These are phyloP conservation scores for Botrytis sinoallii DNA, from an alignment of 2,329 filamentous ascomycete genomes.

Conservation along the genomic window DNA sequence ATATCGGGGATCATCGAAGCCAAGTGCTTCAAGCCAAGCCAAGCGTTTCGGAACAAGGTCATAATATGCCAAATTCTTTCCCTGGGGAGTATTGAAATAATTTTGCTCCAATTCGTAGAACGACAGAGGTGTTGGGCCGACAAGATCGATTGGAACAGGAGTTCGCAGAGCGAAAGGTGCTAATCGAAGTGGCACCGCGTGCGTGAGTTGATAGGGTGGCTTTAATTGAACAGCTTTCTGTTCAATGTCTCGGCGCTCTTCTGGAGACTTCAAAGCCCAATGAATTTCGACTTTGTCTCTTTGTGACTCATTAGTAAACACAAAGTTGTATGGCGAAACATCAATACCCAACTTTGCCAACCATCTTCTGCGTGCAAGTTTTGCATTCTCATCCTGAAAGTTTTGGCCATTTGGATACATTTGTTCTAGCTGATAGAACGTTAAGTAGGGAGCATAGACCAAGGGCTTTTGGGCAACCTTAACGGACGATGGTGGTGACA, in stretches of 20 bases:
- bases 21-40: background rate
- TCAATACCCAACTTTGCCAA: conserved; percentile 3
- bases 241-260: background rate
- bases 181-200: background rate
- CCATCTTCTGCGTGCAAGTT: background rate
- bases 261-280: conserved; percentile 4
- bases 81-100: background rate
- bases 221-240: conserved; percentile 1
- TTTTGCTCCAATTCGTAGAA: background rate
- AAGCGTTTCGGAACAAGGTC: background rate
- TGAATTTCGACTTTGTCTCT: background rate
- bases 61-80: background rate
- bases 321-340: background rate
- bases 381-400: background rate
- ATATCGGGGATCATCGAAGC: background rate
- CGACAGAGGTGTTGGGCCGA: background rate
- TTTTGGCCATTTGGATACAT: background rate
- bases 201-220: background rate
- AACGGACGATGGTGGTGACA: background rate
- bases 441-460: background rate
- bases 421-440: background rate
- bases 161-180: background rate
- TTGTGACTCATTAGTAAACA: background rate
- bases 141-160: background rate
- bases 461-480: background rate